phyloP scores from a whole-genome alignment of 345 rosid genomes.

The Excoecaria cochinchinensis region DNA sequence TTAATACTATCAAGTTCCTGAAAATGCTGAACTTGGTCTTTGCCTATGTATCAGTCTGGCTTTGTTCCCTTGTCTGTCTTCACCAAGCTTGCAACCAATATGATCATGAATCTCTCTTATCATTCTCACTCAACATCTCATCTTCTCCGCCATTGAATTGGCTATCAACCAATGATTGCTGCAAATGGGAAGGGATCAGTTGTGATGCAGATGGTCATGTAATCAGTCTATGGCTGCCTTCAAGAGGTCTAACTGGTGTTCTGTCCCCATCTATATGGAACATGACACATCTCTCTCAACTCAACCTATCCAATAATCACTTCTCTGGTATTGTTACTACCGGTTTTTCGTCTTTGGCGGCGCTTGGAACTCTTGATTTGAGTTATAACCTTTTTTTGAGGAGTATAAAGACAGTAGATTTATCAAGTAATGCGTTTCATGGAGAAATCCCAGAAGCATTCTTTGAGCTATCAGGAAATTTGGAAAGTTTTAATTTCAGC shows the following conservation, averaged over 20 bases:
- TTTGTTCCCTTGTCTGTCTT: slow-evolving; percentile 17
- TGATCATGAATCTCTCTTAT: slow-evolving; percentile 50
- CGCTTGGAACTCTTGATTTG: slow-evolving; percentile 60
- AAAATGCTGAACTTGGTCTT: neutral
- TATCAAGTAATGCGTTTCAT: slow-evolving; percentile 63
- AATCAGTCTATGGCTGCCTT: slow-evolving; percentile 47
- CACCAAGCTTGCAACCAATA: slow-evolving; percentile 40
- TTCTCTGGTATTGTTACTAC: slow-evolving; percentile 52
- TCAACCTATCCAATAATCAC: slow-evolving; percentile 68
- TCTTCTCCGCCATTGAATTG: slow-evolving; percentile 49
- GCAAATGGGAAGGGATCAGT: slow-evolving; percentile 66
- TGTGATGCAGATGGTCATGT: slow-evolving; percentile 54
- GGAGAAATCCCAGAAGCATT: slow-evolving; percentile 45
- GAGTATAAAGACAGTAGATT: slow-evolving; percentile 32
- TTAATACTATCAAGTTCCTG: no score
- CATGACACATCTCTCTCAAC: slow-evolving; percentile 49
- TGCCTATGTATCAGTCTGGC: neutral
- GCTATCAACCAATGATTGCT: slow-evolving; percentile 50
- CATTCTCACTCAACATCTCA: slow-evolving; percentile 44
- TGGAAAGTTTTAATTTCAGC: slow-evolving; percentile 65
- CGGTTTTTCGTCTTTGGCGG: slow-evolving; percentile 36
- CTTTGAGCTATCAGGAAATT: slow-evolving; percentile 44
- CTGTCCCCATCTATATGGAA: slow-evolving; percentile 45
- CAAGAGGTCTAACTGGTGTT: slow-evolving; percentile 50
- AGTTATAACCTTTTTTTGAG: slow-evolving; percentile 58